phyloP scores from a whole-genome alignment of 805 yeast genomes.

The Candida krabiensis region DNA sequence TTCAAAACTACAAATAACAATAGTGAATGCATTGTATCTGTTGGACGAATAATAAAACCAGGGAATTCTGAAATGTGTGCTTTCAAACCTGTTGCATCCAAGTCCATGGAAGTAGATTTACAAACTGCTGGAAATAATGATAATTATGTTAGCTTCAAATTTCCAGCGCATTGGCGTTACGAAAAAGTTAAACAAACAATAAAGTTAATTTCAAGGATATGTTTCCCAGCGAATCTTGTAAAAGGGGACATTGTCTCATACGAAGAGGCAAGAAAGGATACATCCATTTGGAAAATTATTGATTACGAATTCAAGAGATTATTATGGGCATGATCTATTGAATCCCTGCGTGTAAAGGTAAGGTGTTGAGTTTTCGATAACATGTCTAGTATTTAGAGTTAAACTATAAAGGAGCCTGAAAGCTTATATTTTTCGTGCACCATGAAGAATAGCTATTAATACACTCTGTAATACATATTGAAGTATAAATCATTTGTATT shows the following conservation, averaged over 20 bases:
- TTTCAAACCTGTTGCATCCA: neutral
- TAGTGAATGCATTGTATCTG: neutral
- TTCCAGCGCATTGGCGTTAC: constrained; percentile 15
- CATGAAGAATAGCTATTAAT: too few species aligned
- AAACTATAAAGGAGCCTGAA: too few species aligned
- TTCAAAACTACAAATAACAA: neutral
- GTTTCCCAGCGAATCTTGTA: constrained; percentile 24
- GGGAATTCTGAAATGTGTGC: neutral
- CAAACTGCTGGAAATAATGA: too few species aligned
- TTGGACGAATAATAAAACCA: neutral
- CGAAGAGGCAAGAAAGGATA: constrained; percentile 35
- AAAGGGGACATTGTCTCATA: constrained; percentile 34
- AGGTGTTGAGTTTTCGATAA: too few species aligned
- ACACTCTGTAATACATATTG: too few species aligned
- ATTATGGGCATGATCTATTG: constrained; percentile 33
- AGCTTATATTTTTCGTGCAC: too few species aligned
- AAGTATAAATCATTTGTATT: too few species aligned
- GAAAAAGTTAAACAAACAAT: constrained; percentile 15
- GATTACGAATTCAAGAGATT: constrained; percentile 38
- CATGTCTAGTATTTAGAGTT: too few species aligned
- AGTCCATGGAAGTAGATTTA: neutral
- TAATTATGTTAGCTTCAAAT: constrained; percentile 13
- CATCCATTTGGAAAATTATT: constrained; percentile 34
- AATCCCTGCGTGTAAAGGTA: too few species aligned
- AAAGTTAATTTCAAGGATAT: constrained; percentile 18